Percentiles rank a stretch among this genome's conserved stretches.
Conservation (phyloP, 805 yeast genomes). For the Kodamaea hsintzibuensis region DNA sequence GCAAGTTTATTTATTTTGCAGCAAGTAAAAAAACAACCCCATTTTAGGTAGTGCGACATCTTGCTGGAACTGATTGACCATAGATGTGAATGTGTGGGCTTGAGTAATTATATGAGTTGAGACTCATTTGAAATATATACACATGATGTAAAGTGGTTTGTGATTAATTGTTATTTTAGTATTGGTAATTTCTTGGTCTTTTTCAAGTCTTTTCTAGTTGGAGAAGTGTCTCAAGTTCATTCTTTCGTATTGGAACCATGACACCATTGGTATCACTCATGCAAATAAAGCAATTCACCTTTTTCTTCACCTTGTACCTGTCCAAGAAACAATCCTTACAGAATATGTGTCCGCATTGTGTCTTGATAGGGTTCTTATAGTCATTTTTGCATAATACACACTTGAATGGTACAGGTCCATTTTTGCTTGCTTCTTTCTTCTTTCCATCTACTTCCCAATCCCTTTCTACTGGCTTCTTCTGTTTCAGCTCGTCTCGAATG, state of each 20-base stretch:
- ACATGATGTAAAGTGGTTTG: too few relatives aligned
- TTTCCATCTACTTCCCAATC: slow-evolving; percentile 64
- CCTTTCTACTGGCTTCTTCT: slow-evolving; percentile 60
- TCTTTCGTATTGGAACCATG: slow-evolving; percentile 47
- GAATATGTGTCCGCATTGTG: slow-evolving; percentile 63
- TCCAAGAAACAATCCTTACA: slow-evolving; percentile 62
- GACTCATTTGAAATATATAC: background rate
- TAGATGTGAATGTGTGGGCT: too few relatives aligned
- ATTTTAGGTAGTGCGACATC: background rate
- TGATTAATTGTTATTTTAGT: too few relatives aligned
- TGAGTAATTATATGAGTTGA: too few relatives aligned
- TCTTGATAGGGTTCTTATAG: slow-evolving; percentile 56
- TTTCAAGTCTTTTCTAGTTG: background rate
- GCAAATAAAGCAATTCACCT: slow-evolving; percentile 57
- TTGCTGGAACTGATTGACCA: too few relatives aligned
- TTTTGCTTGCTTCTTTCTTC: slow-evolving; percentile 19
- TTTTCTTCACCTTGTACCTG: slow-evolving; percentile 39
- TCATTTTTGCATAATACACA: slow-evolving; percentile 62
- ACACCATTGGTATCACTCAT: slow-evolving; percentile 60
- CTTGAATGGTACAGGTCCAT: slow-evolving; percentile 48
- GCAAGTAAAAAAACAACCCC: background rate
- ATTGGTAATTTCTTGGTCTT: background rate
- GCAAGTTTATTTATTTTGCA: background rate
- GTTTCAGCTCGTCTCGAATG: slow-evolving; percentile 79
- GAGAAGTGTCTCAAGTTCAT: background rate